These are phyloP conservation scores for Lipomyces oligophaga DNA, from an alignment of 805 yeast species.

Conservation along the genomic window DNA sequence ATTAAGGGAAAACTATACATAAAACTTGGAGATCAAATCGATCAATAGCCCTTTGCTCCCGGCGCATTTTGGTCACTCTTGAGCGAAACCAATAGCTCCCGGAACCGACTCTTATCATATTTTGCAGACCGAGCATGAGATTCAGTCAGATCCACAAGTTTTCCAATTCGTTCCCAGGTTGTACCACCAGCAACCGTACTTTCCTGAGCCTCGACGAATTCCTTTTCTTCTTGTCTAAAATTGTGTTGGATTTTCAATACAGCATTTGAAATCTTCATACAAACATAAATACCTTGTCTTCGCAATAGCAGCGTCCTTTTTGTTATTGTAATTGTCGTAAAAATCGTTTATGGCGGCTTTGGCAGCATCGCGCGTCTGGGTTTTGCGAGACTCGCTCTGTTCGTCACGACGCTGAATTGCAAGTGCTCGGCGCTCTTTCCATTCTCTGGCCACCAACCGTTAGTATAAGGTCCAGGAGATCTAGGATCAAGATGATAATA, in stretches of 20 bases:
- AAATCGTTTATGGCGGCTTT: constrained; percentile 82
- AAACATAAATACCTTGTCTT: constrained; percentile 43
- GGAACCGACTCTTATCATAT: constrained; percentile 67
- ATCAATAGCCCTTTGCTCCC: constrained; percentile 69
- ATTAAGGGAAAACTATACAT: no score
- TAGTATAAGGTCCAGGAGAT: not conserved
- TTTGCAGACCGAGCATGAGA: constrained; percentile 43
- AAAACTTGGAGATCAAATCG: no score
- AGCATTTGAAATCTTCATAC: not conserved
- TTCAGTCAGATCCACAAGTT: constrained; percentile 47
- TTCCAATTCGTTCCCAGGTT: constrained; percentile 58
- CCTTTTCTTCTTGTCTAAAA: constrained; percentile 55
- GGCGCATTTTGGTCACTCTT: constrained; percentile 71
- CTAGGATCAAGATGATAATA: not conserved
- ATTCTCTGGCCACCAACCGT: constrained; percentile 43
- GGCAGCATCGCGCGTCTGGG: constrained; percentile 70
- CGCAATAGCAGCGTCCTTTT: constrained; percentile 66
- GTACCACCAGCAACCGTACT: constrained; percentile 45
- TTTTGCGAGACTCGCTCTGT: constrained; percentile 58
- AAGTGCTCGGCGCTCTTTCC: constrained; percentile 77
- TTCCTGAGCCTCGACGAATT: constrained; percentile 71
- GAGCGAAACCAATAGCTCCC: constrained; percentile 58
- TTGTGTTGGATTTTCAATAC: no score
- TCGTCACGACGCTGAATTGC: constrained; percentile 79
- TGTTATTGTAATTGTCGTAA: constrained; percentile 83